phyloP scores from a whole-genome alignment of 306 rosid species.

The Amphicarpaea edgeworthii region DNA sequence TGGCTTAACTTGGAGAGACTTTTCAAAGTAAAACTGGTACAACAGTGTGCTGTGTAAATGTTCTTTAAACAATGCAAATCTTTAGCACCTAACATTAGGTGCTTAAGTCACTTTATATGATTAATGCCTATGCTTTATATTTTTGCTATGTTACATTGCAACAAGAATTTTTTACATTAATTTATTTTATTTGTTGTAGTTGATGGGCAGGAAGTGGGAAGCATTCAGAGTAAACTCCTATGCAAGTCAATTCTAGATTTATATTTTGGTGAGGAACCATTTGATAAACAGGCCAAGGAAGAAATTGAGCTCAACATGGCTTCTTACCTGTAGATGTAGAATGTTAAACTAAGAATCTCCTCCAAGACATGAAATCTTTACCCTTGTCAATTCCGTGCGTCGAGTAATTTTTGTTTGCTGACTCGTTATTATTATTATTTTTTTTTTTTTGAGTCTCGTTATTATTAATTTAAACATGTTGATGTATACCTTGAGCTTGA shows the following conservation, averaged over 20 bases:
- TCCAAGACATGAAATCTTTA: neutral
- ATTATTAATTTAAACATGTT: slow-evolving; percentile 17
- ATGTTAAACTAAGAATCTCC: slow-evolving; percentile 19
- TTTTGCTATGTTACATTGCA: slow-evolving; percentile 5
- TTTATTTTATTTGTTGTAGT: slow-evolving; percentile 57
- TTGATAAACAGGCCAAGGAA: slow-evolving; percentile 88
- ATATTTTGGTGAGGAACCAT: slow-evolving; percentile 86
- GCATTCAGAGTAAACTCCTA: slow-evolving; percentile 80
- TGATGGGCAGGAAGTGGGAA: slow-evolving; percentile 90
- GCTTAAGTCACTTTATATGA: neutral
- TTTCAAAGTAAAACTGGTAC: neutral
- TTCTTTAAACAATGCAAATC: slow-evolving; percentile 18
- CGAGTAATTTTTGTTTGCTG: slow-evolving; percentile 20
- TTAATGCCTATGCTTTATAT: neutral
- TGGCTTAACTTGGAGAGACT: neutral
- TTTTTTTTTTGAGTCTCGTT: no score
- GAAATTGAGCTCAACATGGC: slow-evolving; percentile 71
- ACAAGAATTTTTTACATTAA: slow-evolving; percentile 24
- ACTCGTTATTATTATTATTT: neutral
- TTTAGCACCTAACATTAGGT: slow-evolving; percentile 22
- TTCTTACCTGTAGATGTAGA: slow-evolving; percentile 57
- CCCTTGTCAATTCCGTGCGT: slow-evolving; percentile 26
- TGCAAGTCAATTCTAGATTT: slow-evolving; percentile 83
- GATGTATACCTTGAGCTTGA: slow-evolving; percentile 11
- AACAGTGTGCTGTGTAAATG: neutral